phyloP scores from a whole-genome alignment of 2,329 filamentous ascomycete genomes.

The Rhinocladiella similis region DNA sequence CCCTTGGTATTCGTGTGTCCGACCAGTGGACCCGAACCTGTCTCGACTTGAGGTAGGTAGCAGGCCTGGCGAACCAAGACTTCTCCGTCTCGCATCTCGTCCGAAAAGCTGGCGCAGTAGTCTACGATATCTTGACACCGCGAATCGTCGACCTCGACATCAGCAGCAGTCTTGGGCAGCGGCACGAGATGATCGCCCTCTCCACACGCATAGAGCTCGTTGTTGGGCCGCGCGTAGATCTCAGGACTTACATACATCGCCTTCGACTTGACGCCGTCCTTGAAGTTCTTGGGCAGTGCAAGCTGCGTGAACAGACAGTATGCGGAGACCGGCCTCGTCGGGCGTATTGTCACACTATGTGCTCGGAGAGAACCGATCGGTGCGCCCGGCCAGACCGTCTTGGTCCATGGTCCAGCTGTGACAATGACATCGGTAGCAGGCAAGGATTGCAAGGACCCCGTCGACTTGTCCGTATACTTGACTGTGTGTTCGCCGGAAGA shows the following conservation, averaged over 20 bases:
- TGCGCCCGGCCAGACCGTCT: constrained; percentile 51
- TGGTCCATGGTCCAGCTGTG: constrained; percentile 64
- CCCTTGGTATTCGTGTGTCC: constrained; percentile 73
- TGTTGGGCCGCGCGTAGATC: constrained; percentile 86
- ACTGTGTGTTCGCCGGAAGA: constrained; percentile 46
- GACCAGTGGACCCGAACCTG: constrained; percentile 66
- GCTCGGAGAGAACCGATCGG: constrained; percentile 63
- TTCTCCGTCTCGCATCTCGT: constrained; percentile 65
- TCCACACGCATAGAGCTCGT: constrained; percentile 91
- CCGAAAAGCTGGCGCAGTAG: constrained; percentile 62
- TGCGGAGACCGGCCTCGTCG: constrained; percentile 51
- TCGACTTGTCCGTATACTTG: constrained; percentile 57
- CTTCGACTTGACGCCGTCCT: constrained; percentile 53
- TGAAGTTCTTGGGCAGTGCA: constrained; percentile 65
- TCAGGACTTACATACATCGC: constrained; percentile 75
- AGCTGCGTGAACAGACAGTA: constrained; percentile 77
- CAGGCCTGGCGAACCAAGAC: constrained; percentile 82
- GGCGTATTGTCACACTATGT: constrained; percentile 63
- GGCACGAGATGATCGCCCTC: constrained; percentile 77
- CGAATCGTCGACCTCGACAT: constrained; percentile 71
- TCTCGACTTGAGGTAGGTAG: constrained; percentile 77
- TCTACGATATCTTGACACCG: constrained; percentile 84
- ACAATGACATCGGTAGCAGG: constrained; percentile 61
- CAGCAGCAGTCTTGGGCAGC: constrained; percentile 72
- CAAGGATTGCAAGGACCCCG: constrained; percentile 50